These are phyloP conservation scores for Vitis rupestris DNA, from an alignment of 164 flowering plant genomes.

Conservation along the genomic window DNA sequence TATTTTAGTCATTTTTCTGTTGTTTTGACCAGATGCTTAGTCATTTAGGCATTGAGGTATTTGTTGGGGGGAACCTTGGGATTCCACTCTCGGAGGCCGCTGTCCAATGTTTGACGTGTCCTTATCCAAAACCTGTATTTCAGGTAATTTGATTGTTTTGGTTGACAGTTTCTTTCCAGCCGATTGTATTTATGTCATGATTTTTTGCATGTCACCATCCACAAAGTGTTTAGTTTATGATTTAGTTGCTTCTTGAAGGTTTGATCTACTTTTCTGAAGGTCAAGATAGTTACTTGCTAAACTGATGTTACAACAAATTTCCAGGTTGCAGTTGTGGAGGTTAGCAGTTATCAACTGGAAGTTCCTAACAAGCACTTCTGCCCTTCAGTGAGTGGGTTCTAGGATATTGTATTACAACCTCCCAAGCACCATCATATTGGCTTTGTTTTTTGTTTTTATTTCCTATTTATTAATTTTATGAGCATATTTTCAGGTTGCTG, in stretches of 20 bases:
- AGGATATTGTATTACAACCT: not conserved
- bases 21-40: slow-evolving; percentile 32
- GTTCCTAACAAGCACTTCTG: slow-evolving; percentile 33
- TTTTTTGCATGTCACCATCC: not conserved
- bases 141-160: slow-evolving; percentile 23
- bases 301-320: not conserved
- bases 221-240: too few species aligned
- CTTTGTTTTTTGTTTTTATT: not conserved
- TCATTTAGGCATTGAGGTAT: slow-evolving; percentile 30
- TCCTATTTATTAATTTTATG: not conserved
- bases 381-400: slow-evolving; percentile 38
- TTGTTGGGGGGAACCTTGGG: slow-evolving; percentile 54
- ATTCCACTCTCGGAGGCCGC: slow-evolving; percentile 46
- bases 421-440: not conserved
- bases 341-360: slow-evolving; percentile 55
- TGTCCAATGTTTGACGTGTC: slow-evolving; percentile 23
- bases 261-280: too few species aligned
- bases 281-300: not conserved
- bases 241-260: too few species aligned
- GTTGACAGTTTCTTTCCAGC: not conserved
- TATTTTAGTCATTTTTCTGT: not conserved
- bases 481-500: slow-evolving; percentile 34
- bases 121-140: slow-evolving; percentile 14
- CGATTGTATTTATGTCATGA: not conserved
- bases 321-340: slow-evolving; percentile 54